Evolutionary conservation across 768 basidiomycete species (phyloP), one percentile per base, ranked within the genome.

Genomic region (Chlorophyllum brunneum): DNA sequence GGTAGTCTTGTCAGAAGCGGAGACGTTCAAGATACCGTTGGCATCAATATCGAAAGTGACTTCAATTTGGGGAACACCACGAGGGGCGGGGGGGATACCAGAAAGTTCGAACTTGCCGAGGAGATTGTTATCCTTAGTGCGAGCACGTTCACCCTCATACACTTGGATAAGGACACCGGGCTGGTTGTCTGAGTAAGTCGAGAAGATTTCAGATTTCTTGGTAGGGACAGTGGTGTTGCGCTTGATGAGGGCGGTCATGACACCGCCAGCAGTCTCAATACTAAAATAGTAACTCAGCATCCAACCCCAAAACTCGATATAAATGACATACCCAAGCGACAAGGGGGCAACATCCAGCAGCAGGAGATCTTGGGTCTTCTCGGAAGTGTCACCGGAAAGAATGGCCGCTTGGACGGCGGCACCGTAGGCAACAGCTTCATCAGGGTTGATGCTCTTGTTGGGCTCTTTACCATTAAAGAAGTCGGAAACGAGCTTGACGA

Each of bases 381-480:
- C 95, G 1, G 95, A 97, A 23, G 94, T 95, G 69, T 98, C 93
- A 64, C 95, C 95, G 23, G 95, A 92, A 52, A 98, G 86, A 63
- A 98, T 95, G 63, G 95, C 95, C 52, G 93, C 95, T 75, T 98
- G 95, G 62, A 99, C 94, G 54, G 95, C 95, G 51, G 95, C 95
- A 79, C 95, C 95, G 70, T 97, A 97, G 16, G 95, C 95, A 54
- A 98, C 94, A 51, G 95, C 95, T 75, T 98, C 95, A 59, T 98
- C 95, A 47, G 95, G 95, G 85, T 98, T 98, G 80, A 98, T 98
- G 75, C 88, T 88, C 82, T 95, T 97, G 81, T 93, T 94, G 63
- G 92, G 95, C 77, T 97, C 94, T 79, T 95, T 94, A 68, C 95
- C 95, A 69, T 91, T 92, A 81, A 98, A 98, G 83, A 90, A 97